Base-by-base conservation (phyloP, 2,329 filamentous ascomycete species). In the Mollisia scopiformis region DNA sequence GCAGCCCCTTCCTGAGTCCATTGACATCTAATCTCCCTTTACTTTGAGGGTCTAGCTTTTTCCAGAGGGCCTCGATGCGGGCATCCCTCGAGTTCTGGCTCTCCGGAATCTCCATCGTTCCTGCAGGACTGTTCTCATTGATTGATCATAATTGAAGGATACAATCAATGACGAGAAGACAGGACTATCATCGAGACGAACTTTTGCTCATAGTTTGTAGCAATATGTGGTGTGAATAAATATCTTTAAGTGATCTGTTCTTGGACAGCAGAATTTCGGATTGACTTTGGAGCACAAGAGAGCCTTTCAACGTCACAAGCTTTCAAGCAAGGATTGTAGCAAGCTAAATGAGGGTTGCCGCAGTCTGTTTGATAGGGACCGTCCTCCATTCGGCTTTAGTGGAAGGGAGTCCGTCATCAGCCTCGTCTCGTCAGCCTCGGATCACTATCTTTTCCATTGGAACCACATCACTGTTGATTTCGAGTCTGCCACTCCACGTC, bases 61-160 rank as follows among this genome's bases (percentile, higher is more conserved):
- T 81, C 93, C 94, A 98, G 72, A 98, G 85, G 75, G 88, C 84
- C 78, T 92, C 88, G 71, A 97, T 86, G 72, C 93, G 86, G 76
- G 87, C 84, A 79, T 96, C 91, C 74, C 90, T 87, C 78, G 91
- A 85, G 77, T 89, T 89, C 76, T 90, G 85, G 71, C 88, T 88
- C 79, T 95, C 91, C 75, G 81, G 83, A 80, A 92, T 82, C 83
- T 91, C 90, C 71, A 73, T 72, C 28, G 62, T 67, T 62, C 50
- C 62, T 51, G 52, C 55, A 60, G 28, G 52, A 51, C 55, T 16
- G 46, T 39, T 62, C 60, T 66, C 64, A 69, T 62, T 66, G 61
- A 41, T 62, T 57, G 57, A 55, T 66, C 69, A 71, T 73, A 46
- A 64, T 35, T 30, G 50, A 54, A 41, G 43, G 43, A 49, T 41